A percentile compares a stretch with the other conserved stretches of the same genome.
Conservation (phyloP, 1,284 basidiomycete species). For the Boletus smithii region DNA sequence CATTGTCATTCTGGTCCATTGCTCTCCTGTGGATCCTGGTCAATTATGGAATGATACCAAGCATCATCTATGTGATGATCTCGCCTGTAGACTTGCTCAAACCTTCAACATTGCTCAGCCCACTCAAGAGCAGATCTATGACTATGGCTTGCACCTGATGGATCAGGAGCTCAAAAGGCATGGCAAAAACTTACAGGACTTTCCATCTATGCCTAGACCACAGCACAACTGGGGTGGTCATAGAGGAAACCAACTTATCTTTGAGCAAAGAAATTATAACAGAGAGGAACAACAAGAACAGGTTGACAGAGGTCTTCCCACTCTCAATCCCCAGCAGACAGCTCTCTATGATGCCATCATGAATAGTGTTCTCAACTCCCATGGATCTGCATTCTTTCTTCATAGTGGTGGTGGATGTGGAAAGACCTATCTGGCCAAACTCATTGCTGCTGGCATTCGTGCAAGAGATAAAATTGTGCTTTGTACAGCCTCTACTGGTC, state of each 20-base stretch:
- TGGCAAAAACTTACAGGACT: too few species aligned
- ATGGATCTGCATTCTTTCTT: not conserved
- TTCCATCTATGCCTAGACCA: slow-evolving; percentile 34
- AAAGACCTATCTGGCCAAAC: not conserved
- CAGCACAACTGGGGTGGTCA: slow-evolving; percentile 28
- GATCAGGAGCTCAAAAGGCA: too few species aligned
- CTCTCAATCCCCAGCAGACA: slow-evolving; percentile 9
- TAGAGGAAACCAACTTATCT: slow-evolving; percentile 35
- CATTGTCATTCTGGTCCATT: too few species aligned
- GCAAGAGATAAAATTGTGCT: not conserved
- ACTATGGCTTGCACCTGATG: too few species aligned
- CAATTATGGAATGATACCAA: too few species aligned
- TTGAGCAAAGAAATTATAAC: slow-evolving; percentile 38
- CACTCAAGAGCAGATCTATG: too few species aligned
- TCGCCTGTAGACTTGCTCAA: too few species aligned
- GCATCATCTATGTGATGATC: too few species aligned
- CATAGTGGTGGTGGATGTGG: not conserved
- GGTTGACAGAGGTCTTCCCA: slow-evolving; percentile 9
- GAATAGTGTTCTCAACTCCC: slow-evolving; percentile 5
- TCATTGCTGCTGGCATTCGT: not conserved
- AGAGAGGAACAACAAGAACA: slow-evolving; percentile 7
- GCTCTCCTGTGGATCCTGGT: too few species aligned
- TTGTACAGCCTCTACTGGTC: not conserved
- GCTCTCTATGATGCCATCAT: slow-evolving; percentile 12
- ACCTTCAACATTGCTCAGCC: too few species aligned